These are phyloP conservation scores for Asterionellopsis glacialis DNA, from an alignment of 108 stramenopile genomes.

Conservation along the genomic window DNA sequence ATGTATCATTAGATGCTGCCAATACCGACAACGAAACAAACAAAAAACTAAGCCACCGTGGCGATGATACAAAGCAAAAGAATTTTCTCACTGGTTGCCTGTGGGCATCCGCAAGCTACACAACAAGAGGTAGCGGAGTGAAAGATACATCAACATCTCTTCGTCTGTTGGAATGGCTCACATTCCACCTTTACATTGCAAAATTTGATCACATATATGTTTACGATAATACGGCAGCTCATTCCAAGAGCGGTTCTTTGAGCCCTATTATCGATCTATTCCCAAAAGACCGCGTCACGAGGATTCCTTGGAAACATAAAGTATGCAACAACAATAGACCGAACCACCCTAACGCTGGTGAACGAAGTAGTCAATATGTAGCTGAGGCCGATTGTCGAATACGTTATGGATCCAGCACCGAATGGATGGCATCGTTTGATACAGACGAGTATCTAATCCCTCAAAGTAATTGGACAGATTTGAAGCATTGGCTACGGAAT, in stretches of 20 bases:
- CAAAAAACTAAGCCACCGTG: slow-evolving; percentile 1
- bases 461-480: slow-evolving; percentile 39
- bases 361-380: slow-evolving; percentile 72
- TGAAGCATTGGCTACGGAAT: slow-evolving; percentile 38
- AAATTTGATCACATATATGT: slow-evolving; percentile 82
- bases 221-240: slow-evolving; percentile 84
- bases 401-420: slow-evolving; percentile 59
- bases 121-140: slow-evolving; percentile 38
- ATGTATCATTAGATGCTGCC: slow-evolving; percentile 25
- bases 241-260: slow-evolving; percentile 25
- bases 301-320: slow-evolving; percentile 57
- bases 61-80: slow-evolving; percentile 26
- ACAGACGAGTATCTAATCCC: slow-evolving; percentile 77
- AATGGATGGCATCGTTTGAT: slow-evolving; percentile 78
- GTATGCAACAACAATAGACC: slow-evolving; percentile 81
- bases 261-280: slow-evolving; percentile 41
- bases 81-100: slow-evolving; percentile 60
- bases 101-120: slow-evolving; percentile 64
- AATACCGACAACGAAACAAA: slow-evolving; percentile 10
- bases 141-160: slow-evolving; percentile 37
- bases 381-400: slow-evolving; percentile 72
- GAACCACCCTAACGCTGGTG: slow-evolving; percentile 57
- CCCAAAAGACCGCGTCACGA: slow-evolving; percentile 32
- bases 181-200: slow-evolving; percentile 71
- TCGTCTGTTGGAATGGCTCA: slow-evolving; percentile 75